A percentile compares a stretch with the other conserved stretches of the same genome.
These are phyloP conservation scores for Ceratobasidium theobromae DNA, from an alignment of 1,284 basidiomycete species.

Conservation along the genomic window DNA sequence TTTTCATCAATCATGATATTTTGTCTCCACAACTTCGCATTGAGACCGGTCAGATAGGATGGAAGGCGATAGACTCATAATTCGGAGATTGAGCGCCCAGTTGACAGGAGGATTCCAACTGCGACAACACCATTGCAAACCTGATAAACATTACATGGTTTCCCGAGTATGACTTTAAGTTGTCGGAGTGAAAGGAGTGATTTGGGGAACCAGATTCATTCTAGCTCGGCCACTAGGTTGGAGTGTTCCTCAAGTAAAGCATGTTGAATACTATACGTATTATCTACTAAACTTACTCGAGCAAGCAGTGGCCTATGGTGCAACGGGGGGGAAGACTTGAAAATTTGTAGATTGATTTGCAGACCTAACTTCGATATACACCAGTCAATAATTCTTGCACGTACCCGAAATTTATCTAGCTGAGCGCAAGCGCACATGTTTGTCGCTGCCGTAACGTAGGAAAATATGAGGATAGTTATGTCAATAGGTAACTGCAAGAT, in stretches of 20 bases:
- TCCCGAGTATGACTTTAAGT: neutral
- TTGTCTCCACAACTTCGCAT: conserved; percentile 23
- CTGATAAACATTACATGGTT: neutral
- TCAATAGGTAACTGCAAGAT: conserved; percentile 15
- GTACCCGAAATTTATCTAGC: neutral
- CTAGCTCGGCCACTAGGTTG: neutral
- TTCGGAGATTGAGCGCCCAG: neutral
- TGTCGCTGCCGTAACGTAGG: neutral
- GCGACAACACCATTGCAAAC: conserved; percentile 8
- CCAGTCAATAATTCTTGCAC: neutral
- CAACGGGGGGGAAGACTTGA: conserved; percentile 7
- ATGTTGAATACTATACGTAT: neutral
- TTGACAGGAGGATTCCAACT: neutral
- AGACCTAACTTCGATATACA: neutral
- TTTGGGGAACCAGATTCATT: neutral
- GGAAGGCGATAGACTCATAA: conserved; percentile 6
- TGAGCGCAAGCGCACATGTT: conserved; percentile 1
- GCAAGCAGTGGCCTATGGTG: conserved; percentile 1
- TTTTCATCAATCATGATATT: neutral
- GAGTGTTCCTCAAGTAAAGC: neutral
- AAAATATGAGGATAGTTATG: conserved; percentile 7
- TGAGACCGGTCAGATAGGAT: conserved; percentile 6
- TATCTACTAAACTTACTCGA: conserved; percentile 14
- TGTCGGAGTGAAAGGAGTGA: neutral
- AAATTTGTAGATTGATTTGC: neutral